phyloP scores from a whole-genome alignment of 352 stramenopile species.

The Pythium phragmiticola region DNA sequence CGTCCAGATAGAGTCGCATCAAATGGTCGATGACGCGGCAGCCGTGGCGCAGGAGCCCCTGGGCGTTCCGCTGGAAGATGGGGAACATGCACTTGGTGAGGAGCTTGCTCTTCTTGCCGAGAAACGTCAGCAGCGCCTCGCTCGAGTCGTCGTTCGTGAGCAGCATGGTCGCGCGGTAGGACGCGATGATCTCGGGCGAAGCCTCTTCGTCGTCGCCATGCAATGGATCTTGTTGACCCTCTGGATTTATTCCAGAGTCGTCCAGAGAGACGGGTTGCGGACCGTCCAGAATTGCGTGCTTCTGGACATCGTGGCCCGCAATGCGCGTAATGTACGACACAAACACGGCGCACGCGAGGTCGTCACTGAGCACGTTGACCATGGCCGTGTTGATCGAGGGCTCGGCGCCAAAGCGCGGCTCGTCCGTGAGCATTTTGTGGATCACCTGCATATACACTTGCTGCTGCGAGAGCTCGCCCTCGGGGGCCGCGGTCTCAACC shows the following conservation, averaged over 20 bases:
- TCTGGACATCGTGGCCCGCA: slow-evolving; percentile 27
- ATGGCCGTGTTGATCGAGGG: slow-evolving; percentile 47
- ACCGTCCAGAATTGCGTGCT: slow-evolving; percentile 41
- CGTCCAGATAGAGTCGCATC: slow-evolving; percentile 81
- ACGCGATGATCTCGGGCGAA: slow-evolving; percentile 63
- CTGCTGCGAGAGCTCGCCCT: slow-evolving; percentile 32
- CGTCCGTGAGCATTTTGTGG: slow-evolving; percentile 46
- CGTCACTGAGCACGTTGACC: slow-evolving; percentile 61
- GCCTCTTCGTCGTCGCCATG: slow-evolving; percentile 30
- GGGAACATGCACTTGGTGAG: slow-evolving; percentile 81
- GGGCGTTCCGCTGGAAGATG: slow-evolving; percentile 66
- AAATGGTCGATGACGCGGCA: slow-evolving; percentile 88
- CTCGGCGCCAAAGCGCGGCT: slow-evolving; percentile 29
- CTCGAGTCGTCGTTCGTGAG: slow-evolving; percentile 84
- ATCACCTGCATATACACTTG: slow-evolving; percentile 35
- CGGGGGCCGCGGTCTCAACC: slow-evolving; percentile 4
- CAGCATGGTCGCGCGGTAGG: slow-evolving; percentile 88
- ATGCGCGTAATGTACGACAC: slow-evolving; percentile 63
- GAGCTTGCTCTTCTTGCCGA: slow-evolving; percentile 75
- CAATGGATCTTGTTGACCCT: not conserved
- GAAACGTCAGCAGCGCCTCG: slow-evolving; percentile 78
- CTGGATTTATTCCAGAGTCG: not conserved
- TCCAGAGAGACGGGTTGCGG: slow-evolving; percentile 27
- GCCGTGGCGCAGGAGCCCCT: slow-evolving; percentile 82
- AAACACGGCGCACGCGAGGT: slow-evolving; percentile 60